A percentile compares a stretch with the other conserved stretches of the same genome.
Conservation (phyloP, 306 rosid genomes). For the Hylodesmum podocarpum region DNA sequence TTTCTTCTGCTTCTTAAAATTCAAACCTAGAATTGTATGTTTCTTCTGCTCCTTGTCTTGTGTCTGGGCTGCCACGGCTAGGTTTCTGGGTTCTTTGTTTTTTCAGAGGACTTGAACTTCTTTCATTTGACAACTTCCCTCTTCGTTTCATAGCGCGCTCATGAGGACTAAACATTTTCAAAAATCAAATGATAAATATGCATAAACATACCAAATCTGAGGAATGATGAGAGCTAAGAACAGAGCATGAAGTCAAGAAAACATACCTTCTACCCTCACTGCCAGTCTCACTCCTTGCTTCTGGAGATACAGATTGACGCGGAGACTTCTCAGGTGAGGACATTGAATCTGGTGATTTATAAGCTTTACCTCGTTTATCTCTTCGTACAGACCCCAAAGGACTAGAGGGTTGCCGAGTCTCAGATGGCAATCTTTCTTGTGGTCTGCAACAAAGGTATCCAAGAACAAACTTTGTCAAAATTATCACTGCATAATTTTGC, state of each 20-base stretch:
- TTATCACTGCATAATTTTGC: conserved; percentile 3
- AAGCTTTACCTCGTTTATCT: conserved; percentile 40
- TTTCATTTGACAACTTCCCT: conserved; percentile 42
- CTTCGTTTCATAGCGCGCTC: conserved; percentile 45
- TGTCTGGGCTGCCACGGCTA: conserved; percentile 42
- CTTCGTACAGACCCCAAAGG: conserved; percentile 39
- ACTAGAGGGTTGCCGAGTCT: conserved; percentile 39
- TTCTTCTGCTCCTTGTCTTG: conserved; percentile 54
- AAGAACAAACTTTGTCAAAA: conserved; percentile 4
- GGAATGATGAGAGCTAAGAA: conserved; percentile 14
- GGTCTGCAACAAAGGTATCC: conserved; percentile 40
- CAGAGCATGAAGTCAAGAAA: conserved; percentile 5
- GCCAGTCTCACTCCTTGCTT: conserved; percentile 38
- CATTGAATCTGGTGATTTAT: conserved; percentile 38
- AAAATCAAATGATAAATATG: conserved; percentile 22
- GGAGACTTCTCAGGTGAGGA: conserved; percentile 48
- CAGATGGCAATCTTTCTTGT: conserved; percentile 39
- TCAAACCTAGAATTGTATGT: conserved; percentile 41
- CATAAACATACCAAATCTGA: conserved; percentile 1
- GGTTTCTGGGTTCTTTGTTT: conserved; percentile 51
- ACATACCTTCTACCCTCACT: conserved; percentile 60
- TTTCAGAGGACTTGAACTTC: conserved; percentile 54
- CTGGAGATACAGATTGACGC: conserved; percentile 45
- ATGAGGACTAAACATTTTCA: conserved; percentile 42
- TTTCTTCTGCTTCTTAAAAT: neutral